A percentile compares a stretch with the other conserved stretches of the same genome.
Conservation (phyloP, 1,139 yeast genomes). For the Yamadazyma conglobata region DNA sequence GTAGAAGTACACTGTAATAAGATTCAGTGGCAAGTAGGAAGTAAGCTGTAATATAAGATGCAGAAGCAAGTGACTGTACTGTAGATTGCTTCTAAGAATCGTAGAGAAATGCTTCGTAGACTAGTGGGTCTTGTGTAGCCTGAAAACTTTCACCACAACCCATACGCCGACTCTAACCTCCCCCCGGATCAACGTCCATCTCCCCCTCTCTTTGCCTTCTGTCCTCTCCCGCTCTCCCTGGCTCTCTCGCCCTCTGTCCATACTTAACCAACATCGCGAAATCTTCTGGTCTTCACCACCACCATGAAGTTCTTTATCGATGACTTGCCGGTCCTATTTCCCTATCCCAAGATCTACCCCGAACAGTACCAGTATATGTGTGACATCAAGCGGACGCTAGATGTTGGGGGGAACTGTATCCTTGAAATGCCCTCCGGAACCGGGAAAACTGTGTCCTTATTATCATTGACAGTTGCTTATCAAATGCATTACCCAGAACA, state of each 20-base stretch:
- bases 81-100: too few relatives aligned
- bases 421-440: slow-evolving; percentile 99
- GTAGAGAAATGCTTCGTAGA: too few relatives aligned
- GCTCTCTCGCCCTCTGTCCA: slow-evolving; percentile 1
- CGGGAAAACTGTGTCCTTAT: slow-evolving; percentile 89
- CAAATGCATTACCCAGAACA: slow-evolving; percentile 96
- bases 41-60: too few relatives aligned
- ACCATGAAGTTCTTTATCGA: slow-evolving; percentile 82
- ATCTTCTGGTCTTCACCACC: too few relatives aligned
- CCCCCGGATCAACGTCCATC: too few relatives aligned
- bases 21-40: too few relatives aligned
- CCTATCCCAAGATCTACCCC: slow-evolving; percentile 96
- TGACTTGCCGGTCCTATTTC: slow-evolving; percentile 91
- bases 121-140: too few relatives aligned
- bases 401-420: slow-evolving; percentile 96
- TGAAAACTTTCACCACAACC: too few relatives aligned
- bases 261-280: neutral
- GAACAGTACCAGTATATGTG: slow-evolving; percentile 98
- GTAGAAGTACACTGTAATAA: too few relatives aligned
- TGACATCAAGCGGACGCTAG: slow-evolving; percentile 88
- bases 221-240: neutral
- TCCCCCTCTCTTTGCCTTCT: neutral
- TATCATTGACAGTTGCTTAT: slow-evolving; percentile 89
- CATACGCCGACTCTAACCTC: too few relatives aligned
- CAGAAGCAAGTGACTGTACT: too few relatives aligned